Evolutionary conservation across 768 basidiomycete species (phyloP).

Genomic region (Phanerochaete carnosa): DNA sequence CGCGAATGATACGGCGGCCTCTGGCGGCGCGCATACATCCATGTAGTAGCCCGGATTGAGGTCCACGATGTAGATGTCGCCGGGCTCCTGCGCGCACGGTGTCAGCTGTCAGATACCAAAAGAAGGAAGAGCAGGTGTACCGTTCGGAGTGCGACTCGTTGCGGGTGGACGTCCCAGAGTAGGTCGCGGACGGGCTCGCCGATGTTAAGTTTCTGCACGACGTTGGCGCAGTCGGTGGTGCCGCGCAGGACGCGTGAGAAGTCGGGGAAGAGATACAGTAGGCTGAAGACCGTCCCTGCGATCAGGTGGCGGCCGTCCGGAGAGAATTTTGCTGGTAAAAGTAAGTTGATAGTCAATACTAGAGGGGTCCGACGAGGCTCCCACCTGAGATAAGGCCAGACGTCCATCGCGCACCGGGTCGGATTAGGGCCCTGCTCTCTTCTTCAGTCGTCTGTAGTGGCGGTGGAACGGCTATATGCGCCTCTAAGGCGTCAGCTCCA

Average conservation of each 20-base stretch:
- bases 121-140: conserved; percentile 2
- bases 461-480: conserved; percentile 4
- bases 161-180: conserved; percentile 16
- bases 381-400: conserved; percentile 15
- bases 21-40: not conserved
- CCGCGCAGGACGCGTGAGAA: conserved; percentile 16
- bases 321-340: conserved; percentile 16
- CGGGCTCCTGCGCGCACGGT: conserved; percentile 15
- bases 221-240: conserved; percentile 1
- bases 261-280: conserved; percentile 19
- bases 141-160: conserved; percentile 15
- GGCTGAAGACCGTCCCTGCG: conserved; percentile 16
- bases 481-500: conserved; percentile 15
- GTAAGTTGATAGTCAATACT: not conserved
- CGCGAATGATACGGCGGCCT: not conserved
- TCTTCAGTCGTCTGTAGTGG: not conserved
- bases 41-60: conserved; percentile 11
- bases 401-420: not conserved
- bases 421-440: conserved; percentile 7
- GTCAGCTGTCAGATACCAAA: too few relatives aligned
- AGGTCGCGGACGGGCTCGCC: conserved; percentile 18
- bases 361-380: not conserved
- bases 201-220: conserved; percentile 15
- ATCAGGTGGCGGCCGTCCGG: conserved; percentile 22
- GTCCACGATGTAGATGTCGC: conserved; percentile 18